These are phyloP conservation scores for Eudorina sp. DNA, from an alignment of 139 green algal genomes.

Conservation along the genomic window DNA sequence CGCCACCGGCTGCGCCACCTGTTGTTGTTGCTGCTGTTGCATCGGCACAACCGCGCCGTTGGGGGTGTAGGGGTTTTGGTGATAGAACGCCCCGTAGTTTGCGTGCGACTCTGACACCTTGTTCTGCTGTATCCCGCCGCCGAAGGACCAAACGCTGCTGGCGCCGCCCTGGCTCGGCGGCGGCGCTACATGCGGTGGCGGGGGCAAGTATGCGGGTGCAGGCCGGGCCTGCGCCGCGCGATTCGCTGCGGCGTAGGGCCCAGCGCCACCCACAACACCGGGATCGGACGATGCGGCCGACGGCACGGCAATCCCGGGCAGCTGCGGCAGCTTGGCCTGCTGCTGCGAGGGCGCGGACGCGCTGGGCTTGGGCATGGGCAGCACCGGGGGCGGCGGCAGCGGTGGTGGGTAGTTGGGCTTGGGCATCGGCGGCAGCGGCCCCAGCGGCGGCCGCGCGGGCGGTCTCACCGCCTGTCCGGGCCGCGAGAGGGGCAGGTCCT, in stretches of 20 bases:
- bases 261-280: neutral
- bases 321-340: slow-evolving; percentile 4
- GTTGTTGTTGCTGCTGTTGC: slow-evolving; percentile 11
- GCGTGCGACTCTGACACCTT: slow-evolving; percentile 57
- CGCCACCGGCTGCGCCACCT: neutral
- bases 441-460: neutral
- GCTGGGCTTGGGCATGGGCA: neutral
- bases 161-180: slow-evolving; percentile 21
- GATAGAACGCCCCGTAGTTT: slow-evolving; percentile 66
- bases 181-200: neutral
- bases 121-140: neutral
- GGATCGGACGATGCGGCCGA: neutral
- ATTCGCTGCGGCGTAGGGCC: neutral
- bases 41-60: neutral
- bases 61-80: slow-evolving; percentile 44
- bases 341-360: neutral
- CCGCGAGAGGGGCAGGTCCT: neutral
- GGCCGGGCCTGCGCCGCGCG: neutral
- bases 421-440: slow-evolving; percentile 51
- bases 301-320: neutral
- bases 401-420: slow-evolving; percentile 35
- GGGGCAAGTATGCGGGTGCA: neutral
- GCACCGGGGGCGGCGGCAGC: neutral
- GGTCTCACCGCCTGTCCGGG: neutral
- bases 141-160: slow-evolving; percentile 13